phyloP scores from a whole-genome alignment of 495 filamentous ascomycete species.

The Penicillium coprophilum region DNA sequence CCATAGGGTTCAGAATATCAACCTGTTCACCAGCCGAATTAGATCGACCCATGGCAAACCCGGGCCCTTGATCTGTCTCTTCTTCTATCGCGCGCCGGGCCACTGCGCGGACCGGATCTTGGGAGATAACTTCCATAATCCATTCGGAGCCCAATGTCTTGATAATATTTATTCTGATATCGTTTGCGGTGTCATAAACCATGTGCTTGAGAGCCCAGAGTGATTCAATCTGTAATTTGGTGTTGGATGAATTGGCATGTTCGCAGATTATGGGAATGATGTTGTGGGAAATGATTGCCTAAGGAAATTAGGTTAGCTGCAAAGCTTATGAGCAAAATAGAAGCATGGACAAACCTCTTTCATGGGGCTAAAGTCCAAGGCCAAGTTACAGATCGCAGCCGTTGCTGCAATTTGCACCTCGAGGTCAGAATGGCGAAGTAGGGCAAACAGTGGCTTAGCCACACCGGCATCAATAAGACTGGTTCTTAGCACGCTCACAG shows the following conservation, averaged over 20 bases:
- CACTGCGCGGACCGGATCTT: slow-evolving; percentile 38
- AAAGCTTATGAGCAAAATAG: neutral
- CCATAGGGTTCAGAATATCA: slow-evolving; percentile 61
- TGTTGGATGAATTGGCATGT: slow-evolving; percentile 75
- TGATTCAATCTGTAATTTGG: slow-evolving; percentile 71
- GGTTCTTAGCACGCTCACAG: slow-evolving; percentile 79
- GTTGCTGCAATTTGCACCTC: slow-evolving; percentile 86
- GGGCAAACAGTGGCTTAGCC: slow-evolving; percentile 71
- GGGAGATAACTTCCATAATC: slow-evolving; percentile 72
- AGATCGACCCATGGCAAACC: slow-evolving; percentile 57
- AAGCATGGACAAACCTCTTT: slow-evolving; percentile 59
- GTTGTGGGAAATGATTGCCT: slow-evolving; percentile 75
- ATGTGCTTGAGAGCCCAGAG: slow-evolving; percentile 94
- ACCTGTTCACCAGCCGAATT: slow-evolving; percentile 67
- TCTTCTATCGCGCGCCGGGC: slow-evolving; percentile 38
- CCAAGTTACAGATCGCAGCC: slow-evolving; percentile 75
- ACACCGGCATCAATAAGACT: slow-evolving; percentile 83
- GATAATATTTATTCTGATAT: slow-evolving; percentile 71
- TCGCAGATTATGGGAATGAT: slow-evolving; percentile 75
- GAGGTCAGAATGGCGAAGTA: slow-evolving; percentile 72
- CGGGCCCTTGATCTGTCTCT: slow-evolving; percentile 35
- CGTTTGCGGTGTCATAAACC: slow-evolving; percentile 62
- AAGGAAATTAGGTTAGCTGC: slow-evolving; percentile 19
- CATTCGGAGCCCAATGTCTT: slow-evolving; percentile 74
- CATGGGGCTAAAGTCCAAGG: slow-evolving; percentile 88